These are phyloP conservation scores for Phaeolepiota aurea DNA, from an alignment of 768 basidiomycete species.

Conservation along the genomic window DNA sequence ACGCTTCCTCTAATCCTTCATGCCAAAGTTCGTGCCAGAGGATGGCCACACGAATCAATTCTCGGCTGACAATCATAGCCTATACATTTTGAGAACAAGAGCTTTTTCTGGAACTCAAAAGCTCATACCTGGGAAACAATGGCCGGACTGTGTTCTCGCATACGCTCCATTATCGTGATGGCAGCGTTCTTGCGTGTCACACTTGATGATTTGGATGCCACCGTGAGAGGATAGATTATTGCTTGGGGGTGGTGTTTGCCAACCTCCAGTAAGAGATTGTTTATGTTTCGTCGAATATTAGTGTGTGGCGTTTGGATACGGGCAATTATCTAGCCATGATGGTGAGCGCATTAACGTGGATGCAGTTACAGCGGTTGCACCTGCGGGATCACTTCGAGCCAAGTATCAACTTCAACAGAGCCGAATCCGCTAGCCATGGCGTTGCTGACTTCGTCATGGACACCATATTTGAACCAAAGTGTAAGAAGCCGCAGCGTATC, in stretches of 20 bases:
- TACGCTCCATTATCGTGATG: slow-evolving; percentile 78
- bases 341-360: background rate
- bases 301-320: slow-evolving; percentile 91
- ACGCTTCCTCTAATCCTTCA: slow-evolving; percentile 96
- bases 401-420: slow-evolving; percentile 91
- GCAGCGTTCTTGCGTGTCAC: slow-evolving; percentile 75
- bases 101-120: background rate
- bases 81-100: slow-evolving; percentile 18
- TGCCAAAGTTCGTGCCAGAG: slow-evolving; percentile 99
- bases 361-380: slow-evolving; percentile 26
- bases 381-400: slow-evolving; percentile 98
- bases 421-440: slow-evolving; percentile 85
- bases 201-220: slow-evolving; percentile 94
- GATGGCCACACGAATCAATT: slow-evolving; percentile 95
- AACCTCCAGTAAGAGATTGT: slow-evolving; percentile 81
- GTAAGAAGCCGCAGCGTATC: slow-evolving; percentile 91
- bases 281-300: slow-evolving; percentile 84
- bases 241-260: slow-evolving; percentile 98
- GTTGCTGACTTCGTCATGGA: slow-evolving; percentile 80
- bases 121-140: slow-evolving; percentile 76
- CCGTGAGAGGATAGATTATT: slow-evolving; percentile 89
- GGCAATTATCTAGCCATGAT: slow-evolving; percentile 80
- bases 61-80: slow-evolving; percentile 85
- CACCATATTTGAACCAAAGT: slow-evolving; percentile 97
- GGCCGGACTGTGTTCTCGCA: slow-evolving; percentile 82